Evolutionary conservation across 352 stramenopile genomes (phyloP).

Genomic region (Globisporangium emineosum): DNA sequence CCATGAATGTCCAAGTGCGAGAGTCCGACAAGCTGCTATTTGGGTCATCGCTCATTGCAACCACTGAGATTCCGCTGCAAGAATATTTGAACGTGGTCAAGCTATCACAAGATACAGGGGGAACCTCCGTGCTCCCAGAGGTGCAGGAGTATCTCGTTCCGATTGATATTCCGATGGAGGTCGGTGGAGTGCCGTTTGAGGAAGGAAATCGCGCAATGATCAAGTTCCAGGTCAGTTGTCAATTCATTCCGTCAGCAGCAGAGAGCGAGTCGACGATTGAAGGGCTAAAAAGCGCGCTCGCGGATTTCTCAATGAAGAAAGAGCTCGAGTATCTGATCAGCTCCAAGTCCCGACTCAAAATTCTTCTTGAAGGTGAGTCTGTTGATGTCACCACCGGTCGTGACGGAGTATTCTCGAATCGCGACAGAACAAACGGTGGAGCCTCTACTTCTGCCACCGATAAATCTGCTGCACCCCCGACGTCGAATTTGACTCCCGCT

Average conservation of each 20-base stretch:
- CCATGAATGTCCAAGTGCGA: slow-evolving; percentile 59
- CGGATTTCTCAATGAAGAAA: slow-evolving; percentile 42
- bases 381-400: slow-evolving; percentile 66
- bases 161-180: slow-evolving; percentile 23
- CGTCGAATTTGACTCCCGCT: slow-evolving; percentile 16
- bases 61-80: slow-evolving; percentile 40
- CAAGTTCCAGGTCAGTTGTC: slow-evolving; percentile 51
- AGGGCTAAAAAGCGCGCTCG: slow-evolving; percentile 22
- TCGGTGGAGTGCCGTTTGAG: slow-evolving; percentile 3
- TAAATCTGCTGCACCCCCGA: neutral
- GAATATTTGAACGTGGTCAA: slow-evolving; percentile 45
- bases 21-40: slow-evolving; percentile 72
- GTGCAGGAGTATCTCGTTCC: slow-evolving; percentile 52
- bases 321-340: slow-evolving; percentile 57
- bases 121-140: slow-evolving; percentile 15
- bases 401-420: slow-evolving; percentile 19
- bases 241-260: slow-evolving; percentile 23
- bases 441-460: neutral
- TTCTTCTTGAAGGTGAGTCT: slow-evolving; percentile 62
- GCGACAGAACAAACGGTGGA: slow-evolving; percentile 2
- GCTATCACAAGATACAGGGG: slow-evolving; percentile 9
- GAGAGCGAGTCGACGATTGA: slow-evolving; percentile 5
- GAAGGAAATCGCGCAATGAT: slow-evolving; percentile 25
- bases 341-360: slow-evolving; percentile 65
- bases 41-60: slow-evolving; percentile 60